Evolutionary conservation across 78 protist species (phyloP), one percentile per base, ranked within the genome.

Genomic region (Ministeria vibrans): DNA sequence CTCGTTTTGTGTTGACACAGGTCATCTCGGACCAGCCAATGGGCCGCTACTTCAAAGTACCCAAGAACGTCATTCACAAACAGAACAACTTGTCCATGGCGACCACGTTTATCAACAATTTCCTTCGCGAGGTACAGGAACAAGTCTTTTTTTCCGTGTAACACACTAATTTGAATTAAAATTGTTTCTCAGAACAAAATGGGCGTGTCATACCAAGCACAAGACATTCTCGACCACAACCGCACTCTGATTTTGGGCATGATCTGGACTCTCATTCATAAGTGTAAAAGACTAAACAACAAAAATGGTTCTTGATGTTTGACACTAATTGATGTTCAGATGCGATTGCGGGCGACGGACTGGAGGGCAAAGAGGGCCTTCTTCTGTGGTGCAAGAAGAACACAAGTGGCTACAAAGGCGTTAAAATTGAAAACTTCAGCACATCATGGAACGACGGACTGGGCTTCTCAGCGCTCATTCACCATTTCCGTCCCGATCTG

Each of bases 351-450:
- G 11, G 66, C 18, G 66, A 59, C 38, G 66, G 28, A 28, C 38
- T 30, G 34, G 28, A 59, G 42, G 90, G 88, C 61, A 78, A 83
- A 77, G 93, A 90, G 63, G 93, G 87, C 32, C 86, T 90, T 15
- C 83, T 90, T 53, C 87, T 88, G 28, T 90, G 93, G 93, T 83
- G 89, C 73, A 64, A 87, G 79, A 75, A 45, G 41, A 87, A 85
- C 80, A 84, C 87, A 13, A 41, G 9, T 22, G 77, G 75, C 32
- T 86, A 86, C 81, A 39, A 22, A 22, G 79, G n/a, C 13, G 83
- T 75, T 25, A 30, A 83, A 42, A 68, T 79, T 0, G 0, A 41
- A 49, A 81, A 87, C 66, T 87, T 85, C 80, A 45, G 18, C 69
- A 41, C 74, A 18, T 27, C 69, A 36, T 87, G 81, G 83, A 70